Evolutionary conservation across 192 early-diverging fungal species (phyloP), one percentile per base, ranked within the genome.

Genomic region (Backusella tarrabulga): DNA sequence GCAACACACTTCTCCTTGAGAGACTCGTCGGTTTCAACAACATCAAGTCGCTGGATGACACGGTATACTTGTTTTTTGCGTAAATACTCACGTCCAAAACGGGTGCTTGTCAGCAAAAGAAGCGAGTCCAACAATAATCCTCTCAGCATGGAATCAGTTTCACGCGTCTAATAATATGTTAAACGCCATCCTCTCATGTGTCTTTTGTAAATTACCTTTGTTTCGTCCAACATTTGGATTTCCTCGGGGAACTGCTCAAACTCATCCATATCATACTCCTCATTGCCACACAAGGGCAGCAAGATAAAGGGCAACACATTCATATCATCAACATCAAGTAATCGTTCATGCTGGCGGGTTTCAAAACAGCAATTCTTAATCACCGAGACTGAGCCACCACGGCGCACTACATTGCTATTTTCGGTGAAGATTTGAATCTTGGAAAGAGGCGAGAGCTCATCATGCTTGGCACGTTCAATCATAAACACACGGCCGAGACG

Each of bases 191-290:
- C 2, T 2, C 29, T 1, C 1, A 1, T 32, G 32, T 32, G 32
- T 32, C 2, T 32, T 32, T 32, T 32, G 2, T 32, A 32, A 32
- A 32, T 38, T 71, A 83, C 81, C 81, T 98, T 98, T 34, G 92
- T 90, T 6, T 88, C 85, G 46, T 91, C 92, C 42, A 97, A 78
- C 3, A 98, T 81, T 79, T 97, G 95, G 38, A 97, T 91, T 78
- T 98, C 97, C 71, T 96, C 95, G 0, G 95, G 97, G 88, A 99
- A 92, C 4, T 86, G 87, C 36, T 97, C 97, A 91, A 96, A 95
- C 44, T 98, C 96, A 88, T 99, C 97, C 26, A 93, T 87, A 71
- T 93, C 92, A 80, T 92, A 96, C 72, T 99, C 97, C 69, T 98
- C 97, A 0, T 93, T 92, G 5, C 97, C 97, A 71, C 93, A 94